These are phyloP conservation scores for Nitzschia putrida DNA, from an alignment of 108 stramenopile genomes.

Conservation along the genomic window DNA sequence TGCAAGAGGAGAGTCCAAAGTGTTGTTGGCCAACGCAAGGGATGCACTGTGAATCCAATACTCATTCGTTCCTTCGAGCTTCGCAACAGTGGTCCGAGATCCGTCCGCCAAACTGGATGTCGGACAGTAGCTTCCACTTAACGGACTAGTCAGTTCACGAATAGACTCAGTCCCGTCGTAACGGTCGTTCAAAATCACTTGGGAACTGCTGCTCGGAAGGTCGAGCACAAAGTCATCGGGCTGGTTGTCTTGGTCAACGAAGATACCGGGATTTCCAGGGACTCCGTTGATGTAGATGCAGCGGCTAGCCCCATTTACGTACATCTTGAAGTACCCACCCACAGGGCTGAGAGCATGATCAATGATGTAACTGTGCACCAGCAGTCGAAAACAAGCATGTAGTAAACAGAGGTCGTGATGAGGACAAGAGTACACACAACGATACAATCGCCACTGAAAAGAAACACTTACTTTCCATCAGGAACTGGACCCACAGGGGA, in stretches of 20 bases:
- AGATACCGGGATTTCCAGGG: slow-evolving; percentile 6
- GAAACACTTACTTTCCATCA: no score
- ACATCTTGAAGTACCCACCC: no score
- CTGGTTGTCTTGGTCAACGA: neutral
- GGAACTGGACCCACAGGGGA: no score
- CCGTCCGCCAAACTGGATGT: neutral
- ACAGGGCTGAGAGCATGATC: no score
- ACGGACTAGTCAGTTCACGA: slow-evolving; percentile 1
- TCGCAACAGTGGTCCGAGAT: neutral
- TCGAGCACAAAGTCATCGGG: neutral
- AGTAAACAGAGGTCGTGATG: no score
- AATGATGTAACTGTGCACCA: no score
- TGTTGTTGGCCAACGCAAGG: slow-evolving; percentile 43
- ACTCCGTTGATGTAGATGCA: slow-evolving; percentile 1
- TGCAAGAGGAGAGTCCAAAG: slow-evolving; percentile 37
- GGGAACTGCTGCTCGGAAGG: neutral
- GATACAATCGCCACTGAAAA: no score
- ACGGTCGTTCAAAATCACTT: neutral
- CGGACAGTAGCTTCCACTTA: neutral
- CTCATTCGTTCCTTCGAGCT: slow-evolving; percentile 3
- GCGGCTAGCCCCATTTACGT: no score
- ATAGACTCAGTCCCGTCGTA: neutral
- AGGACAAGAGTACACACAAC: no score
- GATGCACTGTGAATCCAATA: slow-evolving; percentile 37
- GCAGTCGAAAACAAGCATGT: no score